These are phyloP conservation scores for Penstemon newberryi DNA, from an alignment of 257 asterid species.

Conservation along the genomic window DNA sequence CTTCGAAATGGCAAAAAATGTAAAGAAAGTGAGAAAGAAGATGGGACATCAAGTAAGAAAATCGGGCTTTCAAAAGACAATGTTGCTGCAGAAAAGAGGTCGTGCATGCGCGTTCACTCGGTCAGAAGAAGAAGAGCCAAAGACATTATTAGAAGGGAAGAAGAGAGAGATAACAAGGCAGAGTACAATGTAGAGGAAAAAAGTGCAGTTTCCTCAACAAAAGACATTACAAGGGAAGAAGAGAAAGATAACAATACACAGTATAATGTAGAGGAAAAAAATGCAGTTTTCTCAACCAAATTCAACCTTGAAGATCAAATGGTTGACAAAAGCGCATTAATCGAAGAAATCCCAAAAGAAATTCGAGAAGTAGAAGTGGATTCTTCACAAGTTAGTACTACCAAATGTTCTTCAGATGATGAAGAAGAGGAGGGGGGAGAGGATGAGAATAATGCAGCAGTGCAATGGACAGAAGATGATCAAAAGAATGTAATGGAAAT, in stretches of 20 bases:
- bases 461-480: conserved; percentile 44
- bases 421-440: conserved; percentile 39
- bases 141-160: conserved; percentile 33
- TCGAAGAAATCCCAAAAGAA: conserved; percentile 52
- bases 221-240: too few species aligned
- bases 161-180: conserved; percentile 5
- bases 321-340: conserved; percentile 47
- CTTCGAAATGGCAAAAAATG: conserved; percentile 20
- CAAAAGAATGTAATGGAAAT: conserved; percentile 57
- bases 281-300: not conserved
- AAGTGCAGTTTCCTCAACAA: conserved; percentile 33
- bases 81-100: conserved; percentile 11
- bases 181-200: conserved; percentile 44
- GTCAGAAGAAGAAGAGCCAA: conserved; percentile 61
- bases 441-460: conserved; percentile 36
- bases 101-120: conserved; percentile 54
- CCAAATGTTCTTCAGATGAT: conserved; percentile 33
- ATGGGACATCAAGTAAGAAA: conserved; percentile 4
- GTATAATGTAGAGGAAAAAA: not conserved
- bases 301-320: conserved; percentile 13
- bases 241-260: not conserved
- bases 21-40: conserved; percentile 20
- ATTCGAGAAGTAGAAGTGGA: conserved; percentile 53
- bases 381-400: not conserved
- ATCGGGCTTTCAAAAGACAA: conserved; percentile 20